Base-by-base conservation (phyloP, 495 filamentous ascomycete genomes). In the Penicillium soppii region DNA sequence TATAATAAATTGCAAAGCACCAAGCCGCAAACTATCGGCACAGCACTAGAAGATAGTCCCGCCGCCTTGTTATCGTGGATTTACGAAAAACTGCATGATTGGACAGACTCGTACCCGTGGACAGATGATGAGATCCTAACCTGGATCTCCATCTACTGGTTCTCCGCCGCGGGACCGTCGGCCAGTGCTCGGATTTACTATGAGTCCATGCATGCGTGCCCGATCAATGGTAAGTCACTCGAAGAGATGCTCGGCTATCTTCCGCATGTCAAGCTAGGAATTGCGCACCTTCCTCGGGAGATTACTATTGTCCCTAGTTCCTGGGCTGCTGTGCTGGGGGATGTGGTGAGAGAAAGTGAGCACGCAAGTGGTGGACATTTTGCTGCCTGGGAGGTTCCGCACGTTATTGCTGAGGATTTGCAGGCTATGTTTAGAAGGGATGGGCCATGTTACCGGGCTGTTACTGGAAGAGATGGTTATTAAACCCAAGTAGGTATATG, bases 51-150 rank as follows among this genome's bases (percentile, higher is more conserved):
- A 4, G 83, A 87, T 57, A 82, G 76, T 16, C 86, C 86, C 1
- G 73, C 86, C 9, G 84, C 73, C 7, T 66, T 82, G 33, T 63
- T 88, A 15, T 75, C 83, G 0, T 88, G 84, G 84, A 81, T 89
- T 36, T 79, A 82, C 43, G 86, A 88, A 61, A 90, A 88, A 54
- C 73, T 88, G 22, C 79, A 84, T 58, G 78, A 82, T 50, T 86
- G 86, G 83, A 81, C 80, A 1, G 85, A 89, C 54, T 61, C 52
- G 1, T 87, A 87, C 54, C 74, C 79, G 7, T 88, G 86, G 86
- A 84, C 76, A 1, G 81, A 86, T 32, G 84, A 88, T 36, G 80
- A 88, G 60, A 71, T 86, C 20, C 67, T 86, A 22, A 86, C 83
- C 0, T 87, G 85, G 84, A 69, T 84, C 0, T 79, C 71, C 17